Evolutionary conservation across 805 yeast species (phyloP).

Genomic region (Groenewaldozyma salmanticensis): DNA sequence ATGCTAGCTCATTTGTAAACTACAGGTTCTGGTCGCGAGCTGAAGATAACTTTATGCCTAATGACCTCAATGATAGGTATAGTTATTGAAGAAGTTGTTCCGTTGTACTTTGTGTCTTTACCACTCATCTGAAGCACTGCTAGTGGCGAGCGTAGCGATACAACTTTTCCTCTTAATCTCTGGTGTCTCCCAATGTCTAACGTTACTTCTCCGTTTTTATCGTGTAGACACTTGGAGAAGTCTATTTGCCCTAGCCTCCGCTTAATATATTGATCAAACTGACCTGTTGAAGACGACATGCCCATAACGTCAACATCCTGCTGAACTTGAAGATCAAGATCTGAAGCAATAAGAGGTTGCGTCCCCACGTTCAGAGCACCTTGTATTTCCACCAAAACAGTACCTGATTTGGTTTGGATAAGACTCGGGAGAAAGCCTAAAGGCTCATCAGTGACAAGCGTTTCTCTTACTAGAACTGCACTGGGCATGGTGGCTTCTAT

Average conservation of each 20-base stretch:
- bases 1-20: constrained; percentile 4
- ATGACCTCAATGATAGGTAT: constrained; percentile 17
- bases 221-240: constrained; percentile 4
- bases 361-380: constrained; percentile 17
- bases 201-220: constrained; percentile 5
- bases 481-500: constrained; percentile 9
- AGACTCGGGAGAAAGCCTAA: constrained; percentile 9
- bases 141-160: constrained; percentile 14
- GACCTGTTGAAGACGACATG: constrained; percentile 2
- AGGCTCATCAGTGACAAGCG: not conserved
- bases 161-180: constrained; percentile 16
- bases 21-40: constrained; percentile 17
- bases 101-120: constrained; percentile 1
- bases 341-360: constrained; percentile 12
- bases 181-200: constrained; percentile 17
- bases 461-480: constrained; percentile 1
- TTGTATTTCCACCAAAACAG: constrained; percentile 17
- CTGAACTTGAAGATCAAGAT: constrained; percentile 7
- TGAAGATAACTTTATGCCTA: constrained; percentile 15
- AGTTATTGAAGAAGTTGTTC: constrained; percentile 1
- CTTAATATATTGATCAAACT: not conserved
- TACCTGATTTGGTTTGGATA: constrained; percentile 18
- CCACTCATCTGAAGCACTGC: constrained; percentile 14
- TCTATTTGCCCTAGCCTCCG: constrained; percentile 12
- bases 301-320: not conserved